These are phyloP conservation scores for Zalaria obscura DNA, from an alignment of 2,329 filamentous ascomycete species.

Conservation along the genomic window DNA sequence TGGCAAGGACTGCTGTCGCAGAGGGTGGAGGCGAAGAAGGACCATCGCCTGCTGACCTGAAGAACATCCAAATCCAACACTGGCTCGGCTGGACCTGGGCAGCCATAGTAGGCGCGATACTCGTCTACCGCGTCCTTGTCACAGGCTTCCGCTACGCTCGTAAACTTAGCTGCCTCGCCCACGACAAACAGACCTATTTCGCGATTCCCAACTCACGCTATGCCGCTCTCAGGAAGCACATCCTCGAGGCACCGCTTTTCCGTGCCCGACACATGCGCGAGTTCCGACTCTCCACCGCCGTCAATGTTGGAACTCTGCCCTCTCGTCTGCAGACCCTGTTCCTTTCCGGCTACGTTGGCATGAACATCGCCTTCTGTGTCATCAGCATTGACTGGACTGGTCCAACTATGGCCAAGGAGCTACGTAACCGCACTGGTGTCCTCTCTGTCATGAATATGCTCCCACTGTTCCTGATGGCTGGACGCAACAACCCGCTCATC, in stretches of 20 bases:
- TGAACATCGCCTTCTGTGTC: slow-evolving; percentile 31
- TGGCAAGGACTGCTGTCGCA: not conserved
- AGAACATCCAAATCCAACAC: slow-evolving; percentile 16
- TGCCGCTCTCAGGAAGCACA: slow-evolving; percentile 30
- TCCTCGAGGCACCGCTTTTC: slow-evolving; percentile 33
- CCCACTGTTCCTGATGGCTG: slow-evolving; percentile 59
- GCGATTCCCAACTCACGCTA: slow-evolving; percentile 41
- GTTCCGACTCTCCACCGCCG: slow-evolving; percentile 34
- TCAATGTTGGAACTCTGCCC: slow-evolving; percentile 35
- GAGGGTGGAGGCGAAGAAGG: slow-evolving; percentile 1
- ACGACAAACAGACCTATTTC: slow-evolving; percentile 60
- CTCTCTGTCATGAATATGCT: slow-evolving; percentile 65
- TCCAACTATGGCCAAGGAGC: slow-evolving; percentile 45
- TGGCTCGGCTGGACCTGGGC: slow-evolving; percentile 37
- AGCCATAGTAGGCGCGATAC: slow-evolving; percentile 46
- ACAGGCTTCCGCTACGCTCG: slow-evolving; percentile 54
- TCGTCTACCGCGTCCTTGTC: slow-evolving; percentile 51
- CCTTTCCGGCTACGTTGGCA: slow-evolving; percentile 31
- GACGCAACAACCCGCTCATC: slow-evolving; percentile 68
- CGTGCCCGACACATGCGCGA: slow-evolving; percentile 35
- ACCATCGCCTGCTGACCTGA: slow-evolving; percentile 5
- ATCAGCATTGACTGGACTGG: slow-evolving; percentile 46
- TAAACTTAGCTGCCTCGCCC: slow-evolving; percentile 60
- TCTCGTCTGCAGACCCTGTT: slow-evolving; percentile 33
- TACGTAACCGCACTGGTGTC: slow-evolving; percentile 56